Evolutionary conservation across 495 filamentous ascomycete genomes (phyloP), one percentile per base, ranked within the genome.

Genomic region (Penicillium lividum): DNA sequence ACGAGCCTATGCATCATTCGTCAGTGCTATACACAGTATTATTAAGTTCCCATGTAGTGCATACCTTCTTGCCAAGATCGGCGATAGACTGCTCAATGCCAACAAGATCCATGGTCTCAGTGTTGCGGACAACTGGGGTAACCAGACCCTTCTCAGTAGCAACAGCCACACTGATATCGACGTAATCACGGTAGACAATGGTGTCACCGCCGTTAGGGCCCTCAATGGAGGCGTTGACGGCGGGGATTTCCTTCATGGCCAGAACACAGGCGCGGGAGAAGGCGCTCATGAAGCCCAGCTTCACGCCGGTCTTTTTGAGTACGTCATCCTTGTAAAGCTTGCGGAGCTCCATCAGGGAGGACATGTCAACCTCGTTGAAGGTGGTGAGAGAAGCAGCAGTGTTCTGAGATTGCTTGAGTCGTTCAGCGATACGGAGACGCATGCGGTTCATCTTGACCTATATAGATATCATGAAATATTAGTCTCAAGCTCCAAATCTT

Each of bases 291-390:
- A 98, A 98, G 27, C 94, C 94, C 43, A 98, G 88, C 80, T 98
- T 98, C 31, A 97, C 89, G 27, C 94, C 95, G 16, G 90, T 94
- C 80, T 92, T 95, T 84, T 98, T 95, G 53, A 98, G 79, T 5
- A 97, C 75, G 57, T 95, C 92, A 58, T 98, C 95, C 78, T 98
- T 98, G 82, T 98, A 99, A 29, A 90, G 73, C 68, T 94, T 97
- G 42, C 94, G 89, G 80, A 99, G 90, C 52, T 97, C 91, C 91
- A 99, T 96, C 18, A 99, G 77, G 11, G 89, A 88, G 5, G 95
- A 97, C 95, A 99, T 99, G 70, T 99, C 95, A 50, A 99, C 94
- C 73, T 99, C 94, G 73, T 99, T 97, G 81, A 99, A 99, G 16
- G 94, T 99, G 16, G 94, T 98, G 51, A 99, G 78, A 15, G 94